Conservation (phyloP, 768 basidiomycete species). For the Tulasnella sp. region DNA sequence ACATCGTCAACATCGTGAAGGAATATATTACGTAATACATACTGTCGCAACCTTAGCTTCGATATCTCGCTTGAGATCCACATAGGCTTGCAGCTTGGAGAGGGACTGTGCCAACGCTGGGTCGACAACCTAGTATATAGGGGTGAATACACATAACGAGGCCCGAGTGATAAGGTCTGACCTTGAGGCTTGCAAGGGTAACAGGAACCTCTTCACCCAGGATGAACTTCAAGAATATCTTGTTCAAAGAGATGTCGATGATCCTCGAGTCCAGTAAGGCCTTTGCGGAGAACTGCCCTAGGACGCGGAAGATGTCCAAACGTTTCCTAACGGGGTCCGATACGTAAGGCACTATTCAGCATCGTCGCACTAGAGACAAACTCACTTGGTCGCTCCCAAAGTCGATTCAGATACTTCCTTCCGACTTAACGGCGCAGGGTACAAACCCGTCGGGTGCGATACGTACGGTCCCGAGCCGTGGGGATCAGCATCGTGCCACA, state of each 20-base stretch:
- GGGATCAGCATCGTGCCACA: conserved; percentile 81
- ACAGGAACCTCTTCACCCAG: conserved; percentile 78
- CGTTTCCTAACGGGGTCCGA: conserved; percentile 44
- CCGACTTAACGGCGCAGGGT: conserved; percentile 52
- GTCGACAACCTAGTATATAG: conserved; percentile 56
- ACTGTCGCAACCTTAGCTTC: conserved; percentile 30
- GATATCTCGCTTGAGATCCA: conserved; percentile 33
- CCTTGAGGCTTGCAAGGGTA: conserved; percentile 71
- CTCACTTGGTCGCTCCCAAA: conserved; percentile 21
- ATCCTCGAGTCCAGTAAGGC: conserved; percentile 95
- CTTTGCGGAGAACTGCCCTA: conserved; percentile 95
- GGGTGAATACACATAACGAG: background rate
- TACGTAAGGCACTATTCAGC: background rate
- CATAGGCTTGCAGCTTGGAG: conserved; percentile 50
- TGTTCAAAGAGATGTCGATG: conserved; percentile 90
- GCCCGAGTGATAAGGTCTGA: conserved; percentile 27
- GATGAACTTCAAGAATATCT: conserved; percentile 83
- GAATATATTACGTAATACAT: conserved; percentile 12
- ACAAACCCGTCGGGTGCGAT: conserved; percentile 71
- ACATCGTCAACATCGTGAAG: background rate
- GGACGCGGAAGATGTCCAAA: conserved; percentile 73
- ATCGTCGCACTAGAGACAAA: background rate
- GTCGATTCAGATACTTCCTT: conserved; percentile 17
- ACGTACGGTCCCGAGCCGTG: conserved; percentile 55
- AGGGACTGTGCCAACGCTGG: conserved; percentile 75